Base-by-base conservation (phyloP, 306 rosid species). In the Castanospermum australe region DNA sequence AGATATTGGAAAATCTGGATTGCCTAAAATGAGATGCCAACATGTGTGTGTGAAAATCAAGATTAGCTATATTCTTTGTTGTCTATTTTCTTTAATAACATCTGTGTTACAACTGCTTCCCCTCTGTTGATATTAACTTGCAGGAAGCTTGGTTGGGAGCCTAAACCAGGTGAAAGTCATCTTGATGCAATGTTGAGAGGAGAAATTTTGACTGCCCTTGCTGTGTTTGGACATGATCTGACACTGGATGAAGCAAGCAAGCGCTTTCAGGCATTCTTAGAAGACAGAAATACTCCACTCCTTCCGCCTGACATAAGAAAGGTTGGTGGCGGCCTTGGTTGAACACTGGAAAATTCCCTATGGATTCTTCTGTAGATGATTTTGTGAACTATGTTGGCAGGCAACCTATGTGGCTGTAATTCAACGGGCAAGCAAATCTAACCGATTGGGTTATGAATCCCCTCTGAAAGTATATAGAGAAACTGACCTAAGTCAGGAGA, bases 141-240 rank as follows among this genome's bases (percentile, higher is more conserved):
- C 84, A 94, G 99, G 90, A 91, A 76, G 88, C 97, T 94, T 79
- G 97, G 99, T 73, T 94, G 99, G 99, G 95, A 94, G 9, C 89
- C 99, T 47, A 92, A 90, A 83, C 85, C 82, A 8, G 80, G 74
- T 75, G 86, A 87, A 73, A 81, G 84, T 74, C 86, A 82, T 84
- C 85, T 91, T 57, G 94, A 95, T 86, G 90, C 97, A 24, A 87
- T 92, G 99, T 86, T 95, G 89, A 92, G 99, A 81, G 99, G 99
- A 86, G 97, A 92, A 80, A 30, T 95, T 82, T 88, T 95, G 94
- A 77, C 89, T 60, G 92, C 91, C 67, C 98, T 95, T 71, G 90
- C 96, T 48, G 42, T 39, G 61, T 87, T 85, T 59, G 97, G 99
- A 75, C 93, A 92, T 54, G 94, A 87, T 17, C 86, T 15, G 33